Base-by-base conservation (phyloP, 257 asterid species). In the Solanum ahanhuiri region DNA sequence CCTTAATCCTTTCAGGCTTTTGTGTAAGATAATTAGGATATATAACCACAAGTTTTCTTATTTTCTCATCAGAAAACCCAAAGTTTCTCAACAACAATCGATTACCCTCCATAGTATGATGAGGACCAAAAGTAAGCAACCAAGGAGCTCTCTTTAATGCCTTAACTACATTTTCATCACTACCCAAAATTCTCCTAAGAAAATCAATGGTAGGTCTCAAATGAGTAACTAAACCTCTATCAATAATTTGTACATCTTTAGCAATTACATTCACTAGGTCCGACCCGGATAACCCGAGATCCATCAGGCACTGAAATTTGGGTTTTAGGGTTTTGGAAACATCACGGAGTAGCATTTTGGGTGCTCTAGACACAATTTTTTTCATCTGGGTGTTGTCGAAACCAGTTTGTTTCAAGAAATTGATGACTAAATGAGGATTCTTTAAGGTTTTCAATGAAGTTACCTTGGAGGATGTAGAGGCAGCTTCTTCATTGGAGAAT, bases 321-420 rank as follows among this genome's bases (percentile, higher is more conserved):
- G 90, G 88, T 60, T 85, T 67, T 11, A 86, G 73, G 87, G 37
- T 86, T 82, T 82, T 88, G 3, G 51, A 37, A 48, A 60, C 85
- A 41, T 75, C 69, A 76, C 6, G 12, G 28, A 60, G 4, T 4
- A 88, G 72, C n/a, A 71, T 23, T 11, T 18, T 7, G 34, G 88
- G 90, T 4, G 3, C 12, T 20, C 48, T 20, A 1, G 88, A 88
- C 3, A 81, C 72, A 4, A 88, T 22, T 14, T 1, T 57, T 82
- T 34, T 88, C 3, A 88, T 58, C 57, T 86, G 81, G 72, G 63
- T 7, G 3, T 63, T 43, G 83, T 73, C 79, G 1, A 88, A 9
- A 33, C 90, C 88, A 5, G 6, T 23, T n/a, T 86, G 15, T 28
- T 41, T 43, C 5, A 88, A 60, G 84, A 82, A 88, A 82, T 81